Evolutionary conservation across 805 yeast species (phyloP).

Genomic region (Scheffersomyces ergatensis): DNA sequence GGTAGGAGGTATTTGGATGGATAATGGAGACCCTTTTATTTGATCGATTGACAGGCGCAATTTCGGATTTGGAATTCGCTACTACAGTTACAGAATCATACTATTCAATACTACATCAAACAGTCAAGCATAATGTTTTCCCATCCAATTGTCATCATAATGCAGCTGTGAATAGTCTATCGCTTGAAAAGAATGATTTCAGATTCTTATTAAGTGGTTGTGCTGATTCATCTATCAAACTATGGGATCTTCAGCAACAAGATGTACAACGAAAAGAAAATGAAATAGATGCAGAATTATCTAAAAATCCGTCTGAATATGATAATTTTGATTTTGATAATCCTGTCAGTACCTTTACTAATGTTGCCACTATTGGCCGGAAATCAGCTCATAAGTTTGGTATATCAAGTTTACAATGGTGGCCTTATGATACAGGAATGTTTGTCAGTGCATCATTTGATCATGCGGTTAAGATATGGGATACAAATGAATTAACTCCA

Average conservation of each 20-base stretch:
- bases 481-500: conserved; percentile 60
- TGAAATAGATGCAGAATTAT: conserved; percentile 12
- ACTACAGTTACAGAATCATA: conserved; percentile 34
- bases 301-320: conserved; percentile 7
- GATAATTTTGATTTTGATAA: conserved; percentile 32
- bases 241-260: conserved; percentile 54
- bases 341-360: conserved; percentile 20
- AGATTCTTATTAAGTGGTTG: conserved; percentile 65
- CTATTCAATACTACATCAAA: conserved; percentile 25
- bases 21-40: conserved; percentile 39
- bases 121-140: conserved; percentile 22
- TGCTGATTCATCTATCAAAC: conserved; percentile 63
- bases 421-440: conserved; percentile 86
- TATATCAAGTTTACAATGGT: conserved; percentile 75
- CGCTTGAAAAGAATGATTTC: conserved; percentile 47
- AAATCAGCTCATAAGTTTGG: conserved; percentile 63
- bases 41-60: conserved; percentile 28
- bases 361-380: conserved; percentile 35
- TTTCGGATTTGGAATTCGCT: conserved; percentile 31
- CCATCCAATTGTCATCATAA: conserved; percentile 44
- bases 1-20: no score
- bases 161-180: conserved; percentile 59
- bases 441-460: conserved; percentile 83
- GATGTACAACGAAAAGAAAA: conserved; percentile 9
- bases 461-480: conserved; percentile 76